Conservation (phyloP, 2,329 filamentous ascomycete species). For the Aspergillus transmontanensis region DNA sequence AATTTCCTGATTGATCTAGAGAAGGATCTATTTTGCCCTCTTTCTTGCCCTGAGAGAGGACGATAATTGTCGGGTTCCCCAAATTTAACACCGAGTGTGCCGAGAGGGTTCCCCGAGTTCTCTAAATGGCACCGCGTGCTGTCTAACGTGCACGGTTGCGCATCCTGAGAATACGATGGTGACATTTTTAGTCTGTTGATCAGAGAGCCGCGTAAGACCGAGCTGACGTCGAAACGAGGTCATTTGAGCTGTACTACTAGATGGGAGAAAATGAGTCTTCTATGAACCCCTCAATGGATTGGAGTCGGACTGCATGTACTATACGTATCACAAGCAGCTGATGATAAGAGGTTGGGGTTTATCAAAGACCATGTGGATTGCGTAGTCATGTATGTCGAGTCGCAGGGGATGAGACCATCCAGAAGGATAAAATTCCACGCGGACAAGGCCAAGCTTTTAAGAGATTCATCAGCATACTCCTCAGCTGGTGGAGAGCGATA, state of each 20-base stretch:
- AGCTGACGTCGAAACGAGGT: slow-evolving; percentile 14
- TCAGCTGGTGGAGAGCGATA: slow-evolving; percentile 14
- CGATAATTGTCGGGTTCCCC: background rate
- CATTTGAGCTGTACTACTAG: slow-evolving; percentile 3
- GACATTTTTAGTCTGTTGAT: slow-evolving; percentile 24
- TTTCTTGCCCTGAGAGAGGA: background rate
- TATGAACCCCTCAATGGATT: background rate
- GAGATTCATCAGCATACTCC: slow-evolving; percentile 19
- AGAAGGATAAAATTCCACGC: slow-evolving; percentile 12
- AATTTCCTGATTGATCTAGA: slow-evolving; percentile 8
- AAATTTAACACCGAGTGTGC: slow-evolving; percentile 3
- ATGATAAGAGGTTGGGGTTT: slow-evolving; percentile 6
- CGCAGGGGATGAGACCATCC: background rate
- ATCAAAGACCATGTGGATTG: slow-evolving; percentile 8
- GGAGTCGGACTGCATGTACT: background rate
- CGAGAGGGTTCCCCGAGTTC: slow-evolving; percentile 2
- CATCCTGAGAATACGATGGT: slow-evolving; percentile 16
- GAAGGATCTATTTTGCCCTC: background rate
- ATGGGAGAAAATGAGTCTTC: background rate
- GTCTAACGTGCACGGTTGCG: slow-evolving; percentile 15
- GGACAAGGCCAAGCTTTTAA: slow-evolving; percentile 19
- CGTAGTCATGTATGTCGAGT: slow-evolving; percentile 10
- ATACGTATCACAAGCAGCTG: slow-evolving; percentile 8
- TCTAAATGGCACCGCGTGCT: slow-evolving; percentile 6
- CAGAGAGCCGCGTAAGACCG: slow-evolving; percentile 27